Base-by-base conservation (phyloP, 106 monocot genomes). In the Chionographis japonica region DNA sequence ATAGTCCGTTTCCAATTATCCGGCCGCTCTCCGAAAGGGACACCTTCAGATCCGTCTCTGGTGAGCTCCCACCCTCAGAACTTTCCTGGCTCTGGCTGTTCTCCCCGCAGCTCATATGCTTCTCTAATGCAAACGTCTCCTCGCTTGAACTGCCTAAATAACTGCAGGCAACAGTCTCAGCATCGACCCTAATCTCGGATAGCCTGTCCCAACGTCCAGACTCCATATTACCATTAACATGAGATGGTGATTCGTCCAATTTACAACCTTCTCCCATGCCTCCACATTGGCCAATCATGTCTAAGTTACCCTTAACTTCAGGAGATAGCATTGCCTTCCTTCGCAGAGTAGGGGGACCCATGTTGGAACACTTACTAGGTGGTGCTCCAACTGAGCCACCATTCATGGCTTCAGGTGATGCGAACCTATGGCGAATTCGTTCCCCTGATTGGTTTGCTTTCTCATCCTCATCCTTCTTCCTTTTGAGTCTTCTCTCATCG, bases 401-500 rank as follows among this genome's bases (percentile, higher is more conserved):
- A 41, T 54, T 17, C 7, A n/a, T 37, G 40, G 39, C 54, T 16
- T 49, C 68, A 54, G 60, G 75, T 35, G 75, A 54, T 14, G 43
- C 14, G 5, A 16, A 35, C 53, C 37, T 56, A 59, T 36, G 38
- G 67, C 79, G 52, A 56, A 8, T 27, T 38, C 54, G 76, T 71
- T 87, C 80, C 37, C 61, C 74, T 10, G 42, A 37, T 49, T 52
- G 62, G 20, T 36, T 61, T 61, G 62, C 20, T 35, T 40, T 51
- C 36, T 42, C 71, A 43, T 66, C 66, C 17, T 36, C 61, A 65
- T 63, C 64, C 14, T 8, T 68, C 56, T 77, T 87, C 70, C 80
- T 77, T 70, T 83, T 80, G 7, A 68, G 58, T 42, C n/a, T 40
- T 54, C 63, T 77, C 67, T 76, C 86, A 37, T 38, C 61, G 40